These are phyloP conservation scores for Amylostereum chailletii DNA, from an alignment of 1,284 basidiomycete genomes.

Conservation along the genomic window DNA sequence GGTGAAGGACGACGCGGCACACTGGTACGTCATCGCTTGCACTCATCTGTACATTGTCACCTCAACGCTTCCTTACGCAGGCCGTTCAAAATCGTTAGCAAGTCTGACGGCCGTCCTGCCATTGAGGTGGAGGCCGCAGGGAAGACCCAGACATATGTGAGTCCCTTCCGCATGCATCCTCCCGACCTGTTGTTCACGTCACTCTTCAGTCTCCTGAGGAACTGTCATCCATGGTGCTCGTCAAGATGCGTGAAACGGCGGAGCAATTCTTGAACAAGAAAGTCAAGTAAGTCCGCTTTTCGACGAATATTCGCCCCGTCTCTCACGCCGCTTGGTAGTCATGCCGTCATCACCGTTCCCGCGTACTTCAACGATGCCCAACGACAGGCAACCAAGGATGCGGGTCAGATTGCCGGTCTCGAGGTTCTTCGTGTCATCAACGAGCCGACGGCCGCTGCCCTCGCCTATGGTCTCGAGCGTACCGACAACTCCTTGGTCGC, in stretches of 20 bases:
- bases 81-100: conserved; percentile 78
- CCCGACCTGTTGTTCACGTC: neutral
- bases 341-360: conserved; percentile 89
- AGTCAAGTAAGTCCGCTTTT: conserved; percentile 67
- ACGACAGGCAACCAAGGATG: conserved; percentile 96
- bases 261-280: conserved; percentile 88
- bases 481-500: conserved; percentile 82
- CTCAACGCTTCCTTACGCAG: conserved; percentile 23
- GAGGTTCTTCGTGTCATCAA: conserved; percentile 98
- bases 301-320: neutral
- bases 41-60: conserved; percentile 3
- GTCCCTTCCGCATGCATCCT: conserved; percentile 21
- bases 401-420: conserved; percentile 93
- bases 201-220: conserved; percentile 62
- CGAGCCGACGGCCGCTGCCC: conserved; percentile 95
- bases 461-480: conserved; percentile 93
- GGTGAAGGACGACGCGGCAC: conserved; percentile 84
- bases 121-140: conserved; percentile 76
- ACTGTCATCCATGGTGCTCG: conserved; percentile 79
- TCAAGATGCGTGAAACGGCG: conserved; percentile 95
- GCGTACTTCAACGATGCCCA: conserved; percentile 99
- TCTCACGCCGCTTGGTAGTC: conserved; percentile 28
- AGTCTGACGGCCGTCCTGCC: conserved; percentile 62
- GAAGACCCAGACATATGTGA: conserved; percentile 59
- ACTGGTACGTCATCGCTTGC: conserved; percentile 45